Base-by-base conservation (phyloP, 2,329 filamentous ascomycete species). In the Aspergillus niger region DNA sequence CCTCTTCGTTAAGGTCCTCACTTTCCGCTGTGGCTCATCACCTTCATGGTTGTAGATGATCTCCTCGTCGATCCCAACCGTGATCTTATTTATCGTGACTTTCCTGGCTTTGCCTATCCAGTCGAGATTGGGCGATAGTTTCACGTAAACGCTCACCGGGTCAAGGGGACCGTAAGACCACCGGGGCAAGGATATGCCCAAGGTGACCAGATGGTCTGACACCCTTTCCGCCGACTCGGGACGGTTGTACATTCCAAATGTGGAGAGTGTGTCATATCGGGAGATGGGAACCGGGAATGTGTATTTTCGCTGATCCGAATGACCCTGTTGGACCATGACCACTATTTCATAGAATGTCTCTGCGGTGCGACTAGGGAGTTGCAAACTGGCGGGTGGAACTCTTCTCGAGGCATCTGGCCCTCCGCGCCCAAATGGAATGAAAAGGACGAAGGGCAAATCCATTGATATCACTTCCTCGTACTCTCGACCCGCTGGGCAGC, bases 171-270 rank as follows among this genome's bases (percentile, higher is more conserved):
- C 95, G 74, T 98, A 99, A 64, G 93, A 97, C 92, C 94, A 97
- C 63, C 92, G 87, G 24, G 95, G 94, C 66, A 99, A 82, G 63
- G 92, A 96, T 67, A 97, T 96, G 49, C 91, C 92, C 57, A 98
- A 81, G 8, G 92, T 96, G 62, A 98, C 91, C 57, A 98, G 81
- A 76, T 96, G 95, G 79, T 98, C 95, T 55, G 90, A 87, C 32
- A 92, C 91, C 62, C 89, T 86, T 70, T 96, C 90, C 58, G 92
- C 91, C 61, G 90, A 90, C 76, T 97, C 94, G 15, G 93, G 94
- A 57, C 92, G 89, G 79, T 98, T 98, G 82, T 98, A 99, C 95
- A 98, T 98, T 77, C 95, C 95, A 79, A 99, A 99, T 1, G 95
- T 98, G 44, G 93, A 97, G 52, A 99, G 82, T 1, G 94, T 99